These are phyloP conservation scores for Hypocrella siamensis DNA, from an alignment of 2,329 filamentous ascomycete species.

Conservation along the genomic window DNA sequence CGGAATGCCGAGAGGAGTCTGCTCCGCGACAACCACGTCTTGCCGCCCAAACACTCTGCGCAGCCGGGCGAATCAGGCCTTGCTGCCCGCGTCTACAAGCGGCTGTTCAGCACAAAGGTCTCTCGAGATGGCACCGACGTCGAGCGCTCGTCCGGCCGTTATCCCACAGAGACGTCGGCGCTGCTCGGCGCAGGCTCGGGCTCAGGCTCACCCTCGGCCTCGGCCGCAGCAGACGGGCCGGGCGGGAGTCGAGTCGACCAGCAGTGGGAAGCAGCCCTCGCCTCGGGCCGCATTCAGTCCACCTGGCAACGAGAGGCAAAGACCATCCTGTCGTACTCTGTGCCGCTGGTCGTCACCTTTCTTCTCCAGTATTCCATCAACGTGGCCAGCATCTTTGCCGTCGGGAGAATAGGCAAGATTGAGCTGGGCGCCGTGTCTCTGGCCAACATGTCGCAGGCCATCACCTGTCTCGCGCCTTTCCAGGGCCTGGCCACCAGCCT, in stretches of 20 bases:
- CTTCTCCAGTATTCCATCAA: conserved; percentile 71
- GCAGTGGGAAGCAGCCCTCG: conserved; percentile 77
- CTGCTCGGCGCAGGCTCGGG: conserved; percentile 13
- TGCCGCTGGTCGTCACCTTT: conserved; percentile 56
- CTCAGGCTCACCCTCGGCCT: conserved; percentile 15
- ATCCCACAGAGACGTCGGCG: conserved; percentile 22
- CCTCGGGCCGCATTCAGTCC: conserved; percentile 66
- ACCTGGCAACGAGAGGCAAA: conserved; percentile 85
- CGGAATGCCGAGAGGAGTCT: conserved; percentile 43
- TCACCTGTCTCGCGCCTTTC: conserved; percentile 62
- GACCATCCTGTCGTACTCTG: conserved; percentile 57
- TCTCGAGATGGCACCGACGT: conserved; percentile 21
- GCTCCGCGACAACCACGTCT: conserved; percentile 48
- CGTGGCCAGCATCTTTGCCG: conserved; percentile 66
- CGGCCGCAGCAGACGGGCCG: too few species aligned
- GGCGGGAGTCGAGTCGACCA: conserved; percentile 40
- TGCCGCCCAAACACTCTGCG: conserved; percentile 40
- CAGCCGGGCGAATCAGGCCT: conserved; percentile 16
- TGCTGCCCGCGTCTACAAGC: conserved; percentile 25
- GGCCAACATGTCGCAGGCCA: conserved; percentile 62
- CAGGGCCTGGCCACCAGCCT: conserved; percentile 79
- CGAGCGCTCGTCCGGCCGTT: conserved; percentile 16
- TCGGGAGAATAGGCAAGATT: conserved; percentile 58
- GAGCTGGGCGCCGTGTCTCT: conserved; percentile 29
- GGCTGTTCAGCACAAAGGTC: conserved; percentile 41